phyloP scores from a whole-genome alignment of 257 asterid genomes.

The Capsicum baccatum region DNA sequence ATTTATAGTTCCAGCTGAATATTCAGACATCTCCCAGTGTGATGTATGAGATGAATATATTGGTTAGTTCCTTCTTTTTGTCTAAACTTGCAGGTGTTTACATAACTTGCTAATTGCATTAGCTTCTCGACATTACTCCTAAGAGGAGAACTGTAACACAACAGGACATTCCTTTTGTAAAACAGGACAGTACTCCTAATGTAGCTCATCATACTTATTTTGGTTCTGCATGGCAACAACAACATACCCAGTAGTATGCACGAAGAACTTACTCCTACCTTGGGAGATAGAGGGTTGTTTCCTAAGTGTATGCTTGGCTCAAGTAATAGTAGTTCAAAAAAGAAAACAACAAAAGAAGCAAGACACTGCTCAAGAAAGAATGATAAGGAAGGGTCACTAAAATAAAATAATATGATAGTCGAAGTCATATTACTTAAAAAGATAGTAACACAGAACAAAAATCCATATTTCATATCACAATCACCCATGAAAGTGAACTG shows the following conservation, averaged over 20 bases:
- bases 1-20: background rate
- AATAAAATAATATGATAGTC: no score
- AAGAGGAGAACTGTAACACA: background rate
- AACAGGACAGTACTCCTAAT: background rate
- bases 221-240: no score
- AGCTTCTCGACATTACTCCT: background rate
- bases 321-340: no score
- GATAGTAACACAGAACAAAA: background rate
- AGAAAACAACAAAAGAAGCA: no score
- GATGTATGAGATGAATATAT: background rate
- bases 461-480: background rate
- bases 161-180: no score
- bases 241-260: no score
- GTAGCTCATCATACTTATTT: background rate
- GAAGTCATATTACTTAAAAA: background rate
- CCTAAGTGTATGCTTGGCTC: no score
- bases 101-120: background rate
- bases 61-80: background rate
- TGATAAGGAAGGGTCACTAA: no score
- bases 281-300: no score
- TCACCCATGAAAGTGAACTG: conserved; percentile 7
- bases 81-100: background rate
- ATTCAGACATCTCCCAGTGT: background rate
- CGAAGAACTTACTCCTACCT: no score
- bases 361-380: no score